Evolutionary conservation across 495 filamentous ascomycete genomes (phyloP).

Genomic region (Elasticomyces elasticus): DNA sequence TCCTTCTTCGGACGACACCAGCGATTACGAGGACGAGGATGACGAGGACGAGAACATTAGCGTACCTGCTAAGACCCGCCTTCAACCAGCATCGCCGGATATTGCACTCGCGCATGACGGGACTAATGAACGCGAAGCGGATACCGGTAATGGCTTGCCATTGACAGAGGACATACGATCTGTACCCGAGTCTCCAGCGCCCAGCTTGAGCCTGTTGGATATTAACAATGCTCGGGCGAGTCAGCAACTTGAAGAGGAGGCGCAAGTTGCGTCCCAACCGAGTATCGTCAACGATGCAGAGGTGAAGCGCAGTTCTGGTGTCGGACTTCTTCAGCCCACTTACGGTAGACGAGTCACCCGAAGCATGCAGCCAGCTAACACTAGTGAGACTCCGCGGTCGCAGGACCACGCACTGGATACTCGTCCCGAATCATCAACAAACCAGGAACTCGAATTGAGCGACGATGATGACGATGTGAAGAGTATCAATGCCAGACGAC

Average conservation of each 20-base stretch:
- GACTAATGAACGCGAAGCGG: background rate
- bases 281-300: no score
- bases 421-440: no score
- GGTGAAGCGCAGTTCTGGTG: no score
- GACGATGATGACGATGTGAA: background rate
- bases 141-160: background rate
- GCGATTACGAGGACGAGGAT: no score
- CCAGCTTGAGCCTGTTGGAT: background rate
- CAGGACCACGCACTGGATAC: no score
- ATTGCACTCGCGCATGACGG: background rate
- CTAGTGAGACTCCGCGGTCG: no score
- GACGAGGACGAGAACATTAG: background rate
- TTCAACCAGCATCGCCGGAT: background rate
- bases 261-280: background rate
- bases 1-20: no score
- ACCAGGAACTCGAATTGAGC: no score
- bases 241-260: background rate
- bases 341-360: no score
- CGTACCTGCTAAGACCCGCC: background rate
- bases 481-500: no score
- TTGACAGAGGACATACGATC: background rate
- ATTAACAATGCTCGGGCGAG: constrained; percentile 1
- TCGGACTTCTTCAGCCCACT: no score
- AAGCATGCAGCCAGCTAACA: no score
- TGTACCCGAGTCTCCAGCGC: background rate